A percentile compares a stretch with the other conserved stretches of the same genome.
Evolutionary conservation across 2,329 filamentous ascomycete genomes (phyloP).

Genomic region (Clonostachys byssicola): DNA sequence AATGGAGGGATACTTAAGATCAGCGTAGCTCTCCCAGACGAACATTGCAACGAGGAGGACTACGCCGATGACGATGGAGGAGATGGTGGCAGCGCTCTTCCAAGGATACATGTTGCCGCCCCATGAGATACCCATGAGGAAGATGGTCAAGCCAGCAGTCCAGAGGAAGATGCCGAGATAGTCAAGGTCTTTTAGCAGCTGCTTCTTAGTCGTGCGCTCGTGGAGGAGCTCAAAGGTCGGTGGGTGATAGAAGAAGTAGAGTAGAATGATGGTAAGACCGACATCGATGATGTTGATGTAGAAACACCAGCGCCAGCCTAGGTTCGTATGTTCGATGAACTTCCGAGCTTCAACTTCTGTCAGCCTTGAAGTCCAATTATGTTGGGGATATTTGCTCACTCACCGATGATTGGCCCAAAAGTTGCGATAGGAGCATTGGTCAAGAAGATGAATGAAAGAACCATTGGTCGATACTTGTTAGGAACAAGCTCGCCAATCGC

Average conservation of each 20-base stretch:
- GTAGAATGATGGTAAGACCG: conserved; percentile 22
- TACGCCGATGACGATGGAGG: conserved; percentile 26
- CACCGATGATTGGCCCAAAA: conserved; percentile 27
- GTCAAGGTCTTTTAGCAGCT: conserved; percentile 28
- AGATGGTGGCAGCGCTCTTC: conserved; percentile 31
- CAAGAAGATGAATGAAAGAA: conserved; percentile 22
- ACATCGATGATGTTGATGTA: conserved; percentile 32
- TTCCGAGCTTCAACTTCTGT: conserved; percentile 16
- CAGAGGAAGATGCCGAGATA: conserved; percentile 40
- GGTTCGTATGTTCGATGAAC: conserved; percentile 22
- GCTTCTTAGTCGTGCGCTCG: conserved; percentile 25
- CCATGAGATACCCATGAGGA: conserved; percentile 41
- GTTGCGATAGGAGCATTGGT: conserved; percentile 24
- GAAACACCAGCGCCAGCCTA: conserved; percentile 34
- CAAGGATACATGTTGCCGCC: conserved; percentile 35
- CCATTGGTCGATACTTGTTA: conserved; percentile 32
- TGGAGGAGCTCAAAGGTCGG: conserved; percentile 31
- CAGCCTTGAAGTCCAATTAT: not conserved
- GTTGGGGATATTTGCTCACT: not conserved
- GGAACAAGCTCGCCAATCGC: conserved; percentile 33
- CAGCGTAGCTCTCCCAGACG: conserved; percentile 24
- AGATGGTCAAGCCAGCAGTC: conserved; percentile 35
- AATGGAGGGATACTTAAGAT: conserved; percentile 27
- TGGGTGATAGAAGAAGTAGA: conserved; percentile 33
- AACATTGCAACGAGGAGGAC: conserved; percentile 25